Percentiles rank a stretch among this genome's conserved stretches.
phyloP scores from a whole-genome alignment of 2,329 filamentous ascomycete species.

The Paradendryphiella salina region DNA sequence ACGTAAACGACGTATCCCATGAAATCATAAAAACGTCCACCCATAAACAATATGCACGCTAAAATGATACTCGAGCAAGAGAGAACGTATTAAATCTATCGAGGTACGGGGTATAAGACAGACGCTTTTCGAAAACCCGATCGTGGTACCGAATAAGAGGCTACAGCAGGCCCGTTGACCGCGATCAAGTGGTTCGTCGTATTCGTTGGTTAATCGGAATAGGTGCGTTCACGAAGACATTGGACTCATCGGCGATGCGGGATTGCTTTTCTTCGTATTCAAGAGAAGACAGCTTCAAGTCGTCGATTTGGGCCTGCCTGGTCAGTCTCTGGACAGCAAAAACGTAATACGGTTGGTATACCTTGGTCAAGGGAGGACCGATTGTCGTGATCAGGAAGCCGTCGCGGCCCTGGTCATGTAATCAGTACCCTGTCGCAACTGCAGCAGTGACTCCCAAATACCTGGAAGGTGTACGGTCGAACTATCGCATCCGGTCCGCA shows the following conservation, averaged over 20 bases:
- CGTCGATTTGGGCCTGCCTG: slow-evolving; percentile 48
- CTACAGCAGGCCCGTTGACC: not conserved
- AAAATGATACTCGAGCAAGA: slow-evolving; percentile 9
- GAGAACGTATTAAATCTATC: slow-evolving; percentile 10
- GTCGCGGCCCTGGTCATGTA: slow-evolving; percentile 43
- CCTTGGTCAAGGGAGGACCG: slow-evolving; percentile 49
- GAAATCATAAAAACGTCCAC: slow-evolving; percentile 4
- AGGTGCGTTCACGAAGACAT: slow-evolving; percentile 47
- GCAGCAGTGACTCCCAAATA: slow-evolving; percentile 19
- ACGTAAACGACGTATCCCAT: slow-evolving; percentile 5
- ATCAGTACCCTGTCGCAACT: slow-evolving; percentile 19
- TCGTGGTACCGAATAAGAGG: not conserved
- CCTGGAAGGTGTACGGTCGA: slow-evolving; percentile 49
- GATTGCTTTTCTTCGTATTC: slow-evolving; percentile 51
- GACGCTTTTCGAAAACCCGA: slow-evolving; percentile 6
- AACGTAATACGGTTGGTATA: slow-evolving; percentile 14
- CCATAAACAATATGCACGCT: slow-evolving; percentile 12
- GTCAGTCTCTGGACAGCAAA: slow-evolving; percentile 15
- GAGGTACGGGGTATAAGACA: slow-evolving; percentile 9
- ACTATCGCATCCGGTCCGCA: slow-evolving; percentile 51
- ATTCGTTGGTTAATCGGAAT: slow-evolving; percentile 43
- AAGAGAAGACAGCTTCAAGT: slow-evolving; percentile 46
- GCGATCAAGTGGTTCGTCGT: slow-evolving; percentile 33
- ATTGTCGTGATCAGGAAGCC: slow-evolving; percentile 49
- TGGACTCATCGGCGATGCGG: slow-evolving; percentile 40